Evolutionary conservation across 352 stramenopile species (phyloP), one percentile per base, ranked within the genome.

Genomic region (Pelagophyceae sp.): DNA sequence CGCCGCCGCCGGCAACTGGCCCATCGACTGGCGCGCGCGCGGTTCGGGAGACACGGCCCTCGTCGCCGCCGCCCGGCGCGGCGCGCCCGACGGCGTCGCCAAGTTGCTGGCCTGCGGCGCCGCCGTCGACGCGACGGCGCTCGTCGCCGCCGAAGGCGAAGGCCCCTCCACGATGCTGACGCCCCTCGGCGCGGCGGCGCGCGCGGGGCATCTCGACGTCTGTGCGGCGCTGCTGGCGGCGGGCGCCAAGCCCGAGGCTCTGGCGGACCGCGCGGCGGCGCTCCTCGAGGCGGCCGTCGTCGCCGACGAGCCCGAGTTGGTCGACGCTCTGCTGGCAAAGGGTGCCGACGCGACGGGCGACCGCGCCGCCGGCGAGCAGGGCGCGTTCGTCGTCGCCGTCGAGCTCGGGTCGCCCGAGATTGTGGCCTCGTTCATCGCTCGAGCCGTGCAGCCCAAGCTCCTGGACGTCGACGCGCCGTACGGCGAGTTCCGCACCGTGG

Each of bases 21-120:
- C 61, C 33, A 29, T 71, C 15, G 61, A 71, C 61, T 71, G 11
- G 15, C 33, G 61, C 11, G 61, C 61, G 3, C 29, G 6, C 3
- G 61, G 61, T 31, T 15, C 54, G 11, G 61, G 61, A 31, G 67
- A 74, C 33, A 80, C 79, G 27, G 79, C 79, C 0, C 79, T 82
- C 25, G 37, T 72, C 27, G 78, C 78, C 3, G 78, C 78, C 5
- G 72, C 63, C 5, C 60, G 72, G 25, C 38, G 65, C 19, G 78
- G 78, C 45, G 54, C 75, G 17, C 37, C 60, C 15, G n/a, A 61
- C 3, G 51, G 38, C 32, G 74, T 76, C 6, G 37, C 67, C 35
- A 25, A 29, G n/a, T 54, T 81, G 0, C 65, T 81, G 0, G 29
- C 35, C 2, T 60, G 64, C 0, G 78, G 74, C n/a, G 74, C 64